These are phyloP conservation scores for Penicillium brasilianum DNA, from an alignment of 2,329 filamentous ascomycete species.

Conservation along the genomic window DNA sequence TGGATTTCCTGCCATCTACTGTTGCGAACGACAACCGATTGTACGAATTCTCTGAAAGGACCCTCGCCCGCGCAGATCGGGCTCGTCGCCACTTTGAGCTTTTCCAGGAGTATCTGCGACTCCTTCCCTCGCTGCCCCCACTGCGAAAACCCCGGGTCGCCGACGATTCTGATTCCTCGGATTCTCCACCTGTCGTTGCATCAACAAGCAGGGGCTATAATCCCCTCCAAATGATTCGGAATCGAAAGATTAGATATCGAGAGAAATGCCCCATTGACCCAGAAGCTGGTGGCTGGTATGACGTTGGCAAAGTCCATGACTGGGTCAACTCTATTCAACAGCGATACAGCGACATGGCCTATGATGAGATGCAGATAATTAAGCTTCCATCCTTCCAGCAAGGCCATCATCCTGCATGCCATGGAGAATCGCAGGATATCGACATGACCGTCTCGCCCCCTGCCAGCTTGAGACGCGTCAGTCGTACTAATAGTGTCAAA, in stretches of 20 bases:
- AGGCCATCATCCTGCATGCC: slow-evolving; percentile 21
- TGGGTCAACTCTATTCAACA: slow-evolving; percentile 77
- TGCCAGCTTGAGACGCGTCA: slow-evolving; percentile 48
- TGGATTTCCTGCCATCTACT: slow-evolving; percentile 37
- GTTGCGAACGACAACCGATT: slow-evolving; percentile 42
- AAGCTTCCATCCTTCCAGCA: slow-evolving; percentile 50
- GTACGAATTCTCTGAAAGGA: slow-evolving; percentile 73
- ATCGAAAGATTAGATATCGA: slow-evolving; percentile 80
- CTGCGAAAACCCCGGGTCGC: slow-evolving; percentile 49
- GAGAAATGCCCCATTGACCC: slow-evolving; percentile 77
- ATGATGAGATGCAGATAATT: slow-evolving; percentile 53
- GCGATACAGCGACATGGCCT: slow-evolving; percentile 49
- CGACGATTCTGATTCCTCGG: slow-evolving; percentile 22
- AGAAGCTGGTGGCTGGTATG: slow-evolving; percentile 75
- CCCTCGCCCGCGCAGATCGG: slow-evolving; percentile 79
- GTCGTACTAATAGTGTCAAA: slow-evolving; percentile 58
- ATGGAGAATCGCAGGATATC: slow-evolving; percentile 30
- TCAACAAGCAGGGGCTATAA: slow-evolving; percentile 76
- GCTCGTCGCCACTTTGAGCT: slow-evolving; percentile 86
- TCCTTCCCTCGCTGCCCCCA: slow-evolving; percentile 79
- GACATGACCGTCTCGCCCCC: slow-evolving; percentile 43
- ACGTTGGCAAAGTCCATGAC: slow-evolving; percentile 70
- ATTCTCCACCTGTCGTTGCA: slow-evolving; percentile 42
- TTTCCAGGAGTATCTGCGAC: slow-evolving; percentile 78
- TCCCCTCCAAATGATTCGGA: slow-evolving; percentile 88